These are phyloP conservation scores for Populus hybrid DNA, from an alignment of 441 rosid species.

Conservation along the genomic window DNA sequence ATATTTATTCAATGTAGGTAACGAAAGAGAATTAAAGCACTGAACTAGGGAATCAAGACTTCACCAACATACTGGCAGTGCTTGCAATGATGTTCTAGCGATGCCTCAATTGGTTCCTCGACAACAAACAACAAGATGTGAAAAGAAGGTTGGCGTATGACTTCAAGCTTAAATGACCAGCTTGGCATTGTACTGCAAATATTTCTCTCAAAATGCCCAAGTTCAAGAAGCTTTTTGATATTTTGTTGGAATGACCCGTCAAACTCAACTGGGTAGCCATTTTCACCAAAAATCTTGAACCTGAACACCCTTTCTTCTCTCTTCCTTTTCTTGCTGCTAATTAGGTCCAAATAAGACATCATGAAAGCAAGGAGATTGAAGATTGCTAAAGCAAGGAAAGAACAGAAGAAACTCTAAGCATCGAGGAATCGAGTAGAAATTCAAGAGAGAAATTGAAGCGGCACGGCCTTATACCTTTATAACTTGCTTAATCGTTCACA, in stretches of 20 bases:
- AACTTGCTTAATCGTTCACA: slow-evolving; percentile 48
- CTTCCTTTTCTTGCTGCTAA: slow-evolving; percentile 59
- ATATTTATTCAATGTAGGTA: neutral
- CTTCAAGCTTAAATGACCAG: slow-evolving; percentile 90
- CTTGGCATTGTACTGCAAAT: slow-evolving; percentile 38
- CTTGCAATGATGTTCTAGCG: slow-evolving; percentile 55
- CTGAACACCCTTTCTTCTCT: slow-evolving; percentile 67
- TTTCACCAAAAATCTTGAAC: slow-evolving; percentile 68
- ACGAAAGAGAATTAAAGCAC: neutral
- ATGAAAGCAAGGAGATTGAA: neutral
- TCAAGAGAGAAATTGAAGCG: slow-evolving; percentile 16
- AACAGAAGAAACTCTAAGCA: neutral
- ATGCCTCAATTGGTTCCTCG: slow-evolving; percentile 63
- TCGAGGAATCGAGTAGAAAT: neutral
- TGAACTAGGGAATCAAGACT: slow-evolving; percentile 23
- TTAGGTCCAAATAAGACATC: slow-evolving; percentile 36
- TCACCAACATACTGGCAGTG: slow-evolving; percentile 84
- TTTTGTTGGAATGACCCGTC: slow-evolving; percentile 63
- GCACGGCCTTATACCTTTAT: slow-evolving; percentile 19
- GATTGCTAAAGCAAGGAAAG: neutral
- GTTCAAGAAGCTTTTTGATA: slow-evolving; percentile 55
- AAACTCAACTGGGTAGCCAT: slow-evolving; percentile 68
- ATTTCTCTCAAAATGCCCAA: slow-evolving; percentile 52
- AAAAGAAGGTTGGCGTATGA: slow-evolving; percentile 68
- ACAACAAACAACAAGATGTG: slow-evolving; percentile 61